Base-by-base conservation (phyloP, 2,329 filamentous ascomycete genomes). In the Taxawa tesnikishii region DNA sequence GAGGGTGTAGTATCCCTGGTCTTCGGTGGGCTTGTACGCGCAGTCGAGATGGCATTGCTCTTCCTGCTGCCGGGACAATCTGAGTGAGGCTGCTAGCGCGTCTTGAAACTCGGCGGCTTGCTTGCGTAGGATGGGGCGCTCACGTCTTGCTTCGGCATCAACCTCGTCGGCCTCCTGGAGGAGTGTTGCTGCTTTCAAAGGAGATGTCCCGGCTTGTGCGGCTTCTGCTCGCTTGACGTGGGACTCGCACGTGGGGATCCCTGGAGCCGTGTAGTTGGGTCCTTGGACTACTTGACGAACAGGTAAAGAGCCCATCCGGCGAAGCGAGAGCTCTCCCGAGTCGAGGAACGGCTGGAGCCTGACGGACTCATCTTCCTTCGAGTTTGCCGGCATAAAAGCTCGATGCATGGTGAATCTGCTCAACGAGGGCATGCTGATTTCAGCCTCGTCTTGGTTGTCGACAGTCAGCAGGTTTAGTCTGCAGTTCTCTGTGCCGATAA, bases 401-500 rank as follows among this genome's bases (percentile, higher is more conserved):
- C 30, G 12, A 9, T 40, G 16, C 13, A n/a, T 54, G 52, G 4
- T 38, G 36, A 23, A 61, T 43, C 7, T 33, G 46, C 3, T 50
- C 41, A n/a, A n/a, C n/a, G n/a, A n/a, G n/a, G n/a, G n/a, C 15
- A 44, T 43, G 6, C 57, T 46, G 28, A 43, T 50, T 14, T 50
- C 28, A 8, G 44, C 28, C 15, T 39, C 43, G 15, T 53, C 54
- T 4, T 57, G 46, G 14, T 49, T 42, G 10, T 58, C 58, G 14
- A 63, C 50, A 32, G 58, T 55, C 2, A 76, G 55, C 1, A 75
- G 43, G 37, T 70, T 66, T 15, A 76, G 47, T 0, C 64, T 63
- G 1, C 70, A 70, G 15, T 63, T 60, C 12, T 68, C 66, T 45
- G 74, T 71, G 3, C 73, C 73, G 10, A 77, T 43, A 2, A 77